Percentiles rank a stretch among this genome's conserved stretches.
Conservation (phyloP, 805 yeast genomes). For the Teunomyces stri region DNA sequence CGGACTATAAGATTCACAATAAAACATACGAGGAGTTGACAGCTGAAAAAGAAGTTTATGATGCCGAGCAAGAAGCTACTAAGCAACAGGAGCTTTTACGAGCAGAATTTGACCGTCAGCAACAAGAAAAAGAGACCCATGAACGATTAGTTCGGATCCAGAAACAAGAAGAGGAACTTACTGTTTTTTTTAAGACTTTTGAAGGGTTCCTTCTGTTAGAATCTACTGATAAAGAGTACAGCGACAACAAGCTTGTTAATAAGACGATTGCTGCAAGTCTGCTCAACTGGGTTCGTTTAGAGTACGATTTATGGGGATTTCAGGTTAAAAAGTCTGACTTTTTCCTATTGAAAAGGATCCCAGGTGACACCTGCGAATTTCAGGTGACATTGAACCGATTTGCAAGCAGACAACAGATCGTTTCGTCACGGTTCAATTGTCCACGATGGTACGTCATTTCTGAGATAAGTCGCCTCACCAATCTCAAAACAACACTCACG, state of each 20-base stretch:
- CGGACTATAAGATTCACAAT: constrained; percentile 21
- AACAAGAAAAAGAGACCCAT: neutral
- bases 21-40: constrained; percentile 20
- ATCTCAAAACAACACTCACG: constrained; percentile 15
- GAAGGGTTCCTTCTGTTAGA: constrained; percentile 13
- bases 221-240: constrained; percentile 10
- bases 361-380: constrained; percentile 8
- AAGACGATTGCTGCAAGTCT: constrained; percentile 10
- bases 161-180: constrained; percentile 4
- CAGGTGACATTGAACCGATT: constrained; percentile 11
- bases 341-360: neutral
- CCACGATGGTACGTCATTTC: constrained; percentile 10
- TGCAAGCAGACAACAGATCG: constrained; percentile 12
- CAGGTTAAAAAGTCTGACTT: neutral
- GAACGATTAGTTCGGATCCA: neutral
- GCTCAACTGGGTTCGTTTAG: constrained; percentile 30
- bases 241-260: constrained; percentile 11
- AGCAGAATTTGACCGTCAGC: neutral
- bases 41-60: constrained; percentile 12
- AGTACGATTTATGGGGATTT: constrained; percentile 33
- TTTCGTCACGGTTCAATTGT: constrained; percentile 20
- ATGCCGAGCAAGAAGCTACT: constrained; percentile 8
- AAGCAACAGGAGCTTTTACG: neutral
- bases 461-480: constrained; percentile 7
- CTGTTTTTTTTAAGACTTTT: constrained; percentile 2